phyloP scores from a whole-genome alignment of 2,329 filamentous ascomycete genomes.

The Beauveria rudraprayagi region DNA sequence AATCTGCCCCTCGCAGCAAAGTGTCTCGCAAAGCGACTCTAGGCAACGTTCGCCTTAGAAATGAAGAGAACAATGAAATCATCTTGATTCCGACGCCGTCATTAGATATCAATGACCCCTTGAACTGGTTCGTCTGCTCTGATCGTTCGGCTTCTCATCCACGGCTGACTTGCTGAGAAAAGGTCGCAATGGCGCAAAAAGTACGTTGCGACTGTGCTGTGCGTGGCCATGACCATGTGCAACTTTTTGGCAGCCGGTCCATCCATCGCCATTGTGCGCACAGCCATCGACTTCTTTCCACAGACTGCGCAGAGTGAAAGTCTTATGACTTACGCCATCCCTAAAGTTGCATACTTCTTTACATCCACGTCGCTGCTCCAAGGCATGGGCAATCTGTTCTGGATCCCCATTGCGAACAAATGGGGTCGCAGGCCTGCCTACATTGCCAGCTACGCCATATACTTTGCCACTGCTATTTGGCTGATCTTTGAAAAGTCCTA shows the following conservation, averaged over 20 bases:
- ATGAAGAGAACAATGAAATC: slow-evolving; percentile 36
- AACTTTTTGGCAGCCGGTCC: slow-evolving; percentile 51
- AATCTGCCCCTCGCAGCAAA: background rate
- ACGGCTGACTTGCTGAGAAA: slow-evolving; percentile 7
- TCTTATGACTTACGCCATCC: slow-evolving; percentile 26
- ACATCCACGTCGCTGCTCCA: slow-evolving; percentile 42
- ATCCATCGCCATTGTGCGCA: slow-evolving; percentile 40
- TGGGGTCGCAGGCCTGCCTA: slow-evolving; percentile 37
- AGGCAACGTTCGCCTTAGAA: slow-evolving; percentile 34
- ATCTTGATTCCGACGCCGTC: slow-evolving; percentile 40
- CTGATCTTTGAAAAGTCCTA: slow-evolving; percentile 35
- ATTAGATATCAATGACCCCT: slow-evolving; percentile 35
- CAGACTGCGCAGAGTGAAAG: slow-evolving; percentile 20
- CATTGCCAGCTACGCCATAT: slow-evolving; percentile 35
- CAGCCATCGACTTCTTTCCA: slow-evolving; percentile 39
- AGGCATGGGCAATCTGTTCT: slow-evolving; percentile 38
- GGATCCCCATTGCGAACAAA: slow-evolving; percentile 39
- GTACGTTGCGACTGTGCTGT: slow-evolving; percentile 42
- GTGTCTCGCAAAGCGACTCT: slow-evolving; percentile 21
- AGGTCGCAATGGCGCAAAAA: slow-evolving; percentile 39
- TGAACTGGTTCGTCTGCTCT: slow-evolving; percentile 37
- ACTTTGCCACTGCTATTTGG: slow-evolving; percentile 34
- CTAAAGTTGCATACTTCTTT: slow-evolving; percentile 44
- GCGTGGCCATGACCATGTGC: slow-evolving; percentile 45
- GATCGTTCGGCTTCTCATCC: background rate